phyloP scores from a whole-genome alignment of 208 protist species.

The Wallacemonas sp. region DNA sequence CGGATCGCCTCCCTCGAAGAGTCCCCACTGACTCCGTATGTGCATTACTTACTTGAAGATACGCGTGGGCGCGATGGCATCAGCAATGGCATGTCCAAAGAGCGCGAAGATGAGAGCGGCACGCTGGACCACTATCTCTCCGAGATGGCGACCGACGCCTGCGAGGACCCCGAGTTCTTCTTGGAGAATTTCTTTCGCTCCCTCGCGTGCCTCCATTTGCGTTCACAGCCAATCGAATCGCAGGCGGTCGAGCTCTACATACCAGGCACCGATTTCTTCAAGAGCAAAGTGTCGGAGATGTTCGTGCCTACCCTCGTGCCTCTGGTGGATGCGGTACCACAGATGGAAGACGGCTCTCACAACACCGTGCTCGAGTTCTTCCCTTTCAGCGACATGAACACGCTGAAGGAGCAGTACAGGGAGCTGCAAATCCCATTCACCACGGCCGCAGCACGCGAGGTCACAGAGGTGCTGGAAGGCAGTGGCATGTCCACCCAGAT shows the following conservation, averaged over 20 bases:
- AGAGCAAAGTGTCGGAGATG: slow-evolving; percentile 79
- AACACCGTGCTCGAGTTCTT: slow-evolving; percentile 83
- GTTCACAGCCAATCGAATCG: slow-evolving; percentile 80
- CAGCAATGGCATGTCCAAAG: slow-evolving; percentile 67
- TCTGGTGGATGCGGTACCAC: slow-evolving; percentile 75
- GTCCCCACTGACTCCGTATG: slow-evolving; percentile 68
- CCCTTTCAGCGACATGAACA: slow-evolving; percentile 41
- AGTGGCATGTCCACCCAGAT: slow-evolving; percentile 14
- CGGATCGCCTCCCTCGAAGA: slow-evolving; percentile 80
- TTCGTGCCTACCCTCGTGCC: slow-evolving; percentile 85
- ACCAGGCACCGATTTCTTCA: slow-evolving; percentile 86
- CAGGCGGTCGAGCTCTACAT: slow-evolving; percentile 59
- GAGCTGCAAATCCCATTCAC: slow-evolving; percentile 54
- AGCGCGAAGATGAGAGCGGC: slow-evolving; percentile 73
- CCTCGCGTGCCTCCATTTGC: slow-evolving; percentile 64
- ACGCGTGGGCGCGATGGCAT: slow-evolving; percentile 82
- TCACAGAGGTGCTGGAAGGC: slow-evolving; percentile 14
- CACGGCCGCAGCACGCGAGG: slow-evolving; percentile 19
- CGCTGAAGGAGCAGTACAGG: slow-evolving; percentile 37
- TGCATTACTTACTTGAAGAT: slow-evolving; percentile 82
- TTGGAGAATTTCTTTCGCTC: slow-evolving; percentile 77
- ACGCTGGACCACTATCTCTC: slow-evolving; percentile 78
- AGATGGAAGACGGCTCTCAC: slow-evolving; percentile 75
- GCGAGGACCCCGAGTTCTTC: slow-evolving; percentile 84
- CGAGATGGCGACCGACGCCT: slow-evolving; percentile 83